Conservation (phyloP, 1,284 basidiomycete genomes). For the Agroathelia rolfsii region DNA sequence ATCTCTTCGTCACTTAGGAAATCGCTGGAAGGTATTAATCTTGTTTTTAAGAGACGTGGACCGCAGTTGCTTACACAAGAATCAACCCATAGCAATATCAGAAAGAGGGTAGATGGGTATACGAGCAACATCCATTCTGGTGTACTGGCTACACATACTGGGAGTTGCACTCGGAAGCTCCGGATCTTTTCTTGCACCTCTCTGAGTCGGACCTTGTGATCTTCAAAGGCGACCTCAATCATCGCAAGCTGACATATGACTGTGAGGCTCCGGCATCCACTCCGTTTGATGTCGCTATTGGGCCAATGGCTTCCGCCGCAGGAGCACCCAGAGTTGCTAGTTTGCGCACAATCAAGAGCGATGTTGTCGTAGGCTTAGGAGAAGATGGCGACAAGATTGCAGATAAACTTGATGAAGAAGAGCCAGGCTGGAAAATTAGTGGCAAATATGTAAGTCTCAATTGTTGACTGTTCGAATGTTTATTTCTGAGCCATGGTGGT, state of each 20-base stretch:
- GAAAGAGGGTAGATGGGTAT: slow-evolving; percentile 88
- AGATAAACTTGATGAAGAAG: slow-evolving; percentile 74
- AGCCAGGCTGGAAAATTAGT: slow-evolving; percentile 95
- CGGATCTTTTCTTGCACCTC: slow-evolving; percentile 91
- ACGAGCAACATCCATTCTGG: slow-evolving; percentile 97
- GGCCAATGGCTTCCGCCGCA: slow-evolving; percentile 82
- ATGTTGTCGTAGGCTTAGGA: slow-evolving; percentile 67
- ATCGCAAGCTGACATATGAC: slow-evolving; percentile 86
- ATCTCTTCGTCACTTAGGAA: slow-evolving; percentile 72
- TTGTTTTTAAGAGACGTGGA: not conserved
- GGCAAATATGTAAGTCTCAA: slow-evolving; percentile 76
- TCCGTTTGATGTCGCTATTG: slow-evolving; percentile 87
- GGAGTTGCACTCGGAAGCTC: slow-evolving; percentile 84
- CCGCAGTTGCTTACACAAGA: slow-evolving; percentile 3
- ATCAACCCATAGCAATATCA: slow-evolving; percentile 73
- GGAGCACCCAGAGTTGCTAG: slow-evolving; percentile 86
- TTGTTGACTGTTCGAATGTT: not conserved
- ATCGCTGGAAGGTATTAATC: slow-evolving; percentile 77
- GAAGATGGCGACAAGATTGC: slow-evolving; percentile 67
- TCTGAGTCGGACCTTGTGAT: slow-evolving; percentile 86
- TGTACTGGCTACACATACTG: slow-evolving; percentile 93
- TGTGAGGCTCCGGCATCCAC: slow-evolving; percentile 88
- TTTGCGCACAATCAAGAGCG: slow-evolving; percentile 83
- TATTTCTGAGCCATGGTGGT: slow-evolving; percentile 9
- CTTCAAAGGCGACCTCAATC: slow-evolving; percentile 96